These are phyloP conservation scores for Bothriochloa decipiens DNA, from an alignment of 176 grass and related monocot genomes.

Conservation along the genomic window DNA sequence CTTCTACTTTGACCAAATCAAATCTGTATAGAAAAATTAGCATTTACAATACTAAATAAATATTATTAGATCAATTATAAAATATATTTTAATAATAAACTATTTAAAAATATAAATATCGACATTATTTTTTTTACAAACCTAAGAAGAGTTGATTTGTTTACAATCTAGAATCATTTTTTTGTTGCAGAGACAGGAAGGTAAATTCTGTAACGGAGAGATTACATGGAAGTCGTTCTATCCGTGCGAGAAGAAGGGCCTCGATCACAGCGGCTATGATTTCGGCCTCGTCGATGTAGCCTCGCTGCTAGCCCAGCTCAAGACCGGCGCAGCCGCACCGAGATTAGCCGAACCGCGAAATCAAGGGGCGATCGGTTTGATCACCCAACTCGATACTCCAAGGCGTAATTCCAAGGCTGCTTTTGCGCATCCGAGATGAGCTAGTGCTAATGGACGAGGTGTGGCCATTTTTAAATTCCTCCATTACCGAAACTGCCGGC, in stretches of 20 bases:
- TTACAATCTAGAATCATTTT: background rate
- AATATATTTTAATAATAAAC: background rate
- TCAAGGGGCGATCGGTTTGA: slow-evolving; percentile 23
- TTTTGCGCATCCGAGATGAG: slow-evolving; percentile 33
- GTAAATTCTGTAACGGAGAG: background rate
- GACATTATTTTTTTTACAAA: background rate
- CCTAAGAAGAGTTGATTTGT: background rate
- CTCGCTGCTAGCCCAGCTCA: slow-evolving; percentile 1
- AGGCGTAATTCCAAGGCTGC: slow-evolving; percentile 36
- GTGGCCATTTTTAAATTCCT: slow-evolving; percentile 14
- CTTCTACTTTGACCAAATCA: background rate
- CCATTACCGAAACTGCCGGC: slow-evolving; percentile 47
- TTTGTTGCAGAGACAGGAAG: background rate
- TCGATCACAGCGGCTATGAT: slow-evolving; percentile 40
- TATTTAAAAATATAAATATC: background rate
- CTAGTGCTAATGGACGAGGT: slow-evolving; percentile 22
- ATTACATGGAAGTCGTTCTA: background rate
- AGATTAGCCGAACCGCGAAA: slow-evolving; percentile 24
- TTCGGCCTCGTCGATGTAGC: slow-evolving; percentile 34
- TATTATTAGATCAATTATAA: background rate
- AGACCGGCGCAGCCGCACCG: slow-evolving; percentile 41
- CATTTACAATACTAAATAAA: background rate
- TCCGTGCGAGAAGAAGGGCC: background rate
- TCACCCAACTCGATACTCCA: slow-evolving; percentile 25
- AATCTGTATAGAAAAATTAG: background rate